phyloP scores from a whole-genome alignment of 768 basidiomycete species.

The Russula ochroleuca region DNA sequence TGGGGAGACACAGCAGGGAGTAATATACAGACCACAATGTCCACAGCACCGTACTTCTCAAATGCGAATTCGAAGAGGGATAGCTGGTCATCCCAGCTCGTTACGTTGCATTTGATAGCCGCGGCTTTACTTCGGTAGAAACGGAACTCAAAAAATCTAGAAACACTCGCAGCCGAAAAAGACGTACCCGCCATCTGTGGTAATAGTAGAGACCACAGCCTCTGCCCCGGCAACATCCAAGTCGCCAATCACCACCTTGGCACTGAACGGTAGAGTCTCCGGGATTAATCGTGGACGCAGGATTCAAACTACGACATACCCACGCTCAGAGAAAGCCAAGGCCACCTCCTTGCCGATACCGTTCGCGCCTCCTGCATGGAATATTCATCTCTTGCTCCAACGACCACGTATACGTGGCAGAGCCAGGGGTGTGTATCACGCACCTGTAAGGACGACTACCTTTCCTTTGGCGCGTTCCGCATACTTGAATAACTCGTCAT shows the following conservation, averaged over 20 bases:
- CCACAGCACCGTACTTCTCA: conserved; percentile 30
- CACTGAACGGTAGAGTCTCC: not conserved
- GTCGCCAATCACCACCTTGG: conserved; percentile 28
- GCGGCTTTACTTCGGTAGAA: conserved; percentile 20
- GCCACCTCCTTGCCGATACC: conserved; percentile 33
- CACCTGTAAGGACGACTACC: conserved; percentile 32
- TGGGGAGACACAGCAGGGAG: not conserved
- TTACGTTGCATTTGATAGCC: conserved; percentile 27
- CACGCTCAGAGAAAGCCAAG: conserved; percentile 28
- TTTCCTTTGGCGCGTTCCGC: conserved; percentile 29
- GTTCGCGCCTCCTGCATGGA: conserved; percentile 26
- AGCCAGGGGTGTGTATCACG: not conserved
- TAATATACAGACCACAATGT: conserved; percentile 33
- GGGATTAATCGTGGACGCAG: not conserved
- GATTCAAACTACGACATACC: conserved; percentile 19
- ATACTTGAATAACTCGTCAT: conserved; percentile 28
- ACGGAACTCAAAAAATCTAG: not conserved
- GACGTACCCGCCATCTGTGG: conserved; percentile 27
- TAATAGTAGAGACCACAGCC: conserved; percentile 16
- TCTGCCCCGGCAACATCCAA: conserved; percentile 13
- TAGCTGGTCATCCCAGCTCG: conserved; percentile 31
- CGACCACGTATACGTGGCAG: too few species aligned
- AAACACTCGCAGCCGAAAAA: not conserved
- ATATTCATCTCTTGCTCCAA: not conserved
- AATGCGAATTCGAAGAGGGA: conserved; percentile 34